Base-by-base conservation (phyloP, 805 yeast genomes). In the Blastobotrys chiropterorum region DNA sequence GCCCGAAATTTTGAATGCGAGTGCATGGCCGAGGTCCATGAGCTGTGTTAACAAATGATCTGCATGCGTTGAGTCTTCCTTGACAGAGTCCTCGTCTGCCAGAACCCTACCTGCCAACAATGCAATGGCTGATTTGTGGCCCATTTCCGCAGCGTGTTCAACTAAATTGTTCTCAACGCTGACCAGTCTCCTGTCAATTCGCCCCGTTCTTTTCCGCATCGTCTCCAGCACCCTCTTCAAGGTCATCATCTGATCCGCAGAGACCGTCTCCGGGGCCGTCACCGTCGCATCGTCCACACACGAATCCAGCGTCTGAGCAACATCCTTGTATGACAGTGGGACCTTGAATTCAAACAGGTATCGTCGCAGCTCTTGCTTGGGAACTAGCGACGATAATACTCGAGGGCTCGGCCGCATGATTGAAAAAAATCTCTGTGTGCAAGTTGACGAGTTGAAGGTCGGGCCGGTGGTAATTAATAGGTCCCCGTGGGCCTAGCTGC, bases 61-160 rank as follows among this genome's bases (percentile, higher is more conserved):
- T 0, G 96, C 96, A 62, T 83, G 76, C 1, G 59, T 58, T 56
- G 75, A 77, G 60, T 88, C 96, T 2, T 80, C 86, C 8, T 67
- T 62, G 0, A 72, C 53, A 1, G 68, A 67, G 1, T 65, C 62
- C 7, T 62, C 62, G 41, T 68, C 71, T 11, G 71, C 68, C 15
- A 61, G 43, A 14, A 59, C 57, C 13, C 50, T 42, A 57, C 83
- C 88, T 2, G 92, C 81, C 17, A 90, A 65, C 11, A 86, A 71
- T 0, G 92, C 73, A 19, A 90, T 79, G 0, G 97, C 96, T 66
- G 89, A 88, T 56, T 81, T 78, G 60, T 85, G 81, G 0, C 97
- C 96, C 61, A 80, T 61, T 60, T 86, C 95, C 0, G 96, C 96
- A 13, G 96, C 88, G 48, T 76, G 77, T 54, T 89, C 95, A n/a